Percentiles rank a stretch among this genome's conserved stretches.
Conservation (phyloP, 1,284 basidiomycete species). For the Singerocomus rubriflavus region DNA sequence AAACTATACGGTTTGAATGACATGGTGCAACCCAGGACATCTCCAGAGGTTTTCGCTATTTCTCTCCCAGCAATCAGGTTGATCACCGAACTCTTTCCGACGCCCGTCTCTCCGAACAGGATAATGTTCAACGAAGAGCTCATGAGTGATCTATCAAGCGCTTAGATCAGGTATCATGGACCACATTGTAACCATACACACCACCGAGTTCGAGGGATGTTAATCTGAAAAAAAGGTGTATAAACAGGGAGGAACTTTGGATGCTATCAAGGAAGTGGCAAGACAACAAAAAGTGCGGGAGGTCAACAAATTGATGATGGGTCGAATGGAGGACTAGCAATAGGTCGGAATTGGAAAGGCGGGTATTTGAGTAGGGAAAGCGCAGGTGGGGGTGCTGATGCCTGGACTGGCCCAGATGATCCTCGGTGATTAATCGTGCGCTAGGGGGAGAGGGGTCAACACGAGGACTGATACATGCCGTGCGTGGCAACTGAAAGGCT, state of each 20-base stretch:
- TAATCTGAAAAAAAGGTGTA: neutral
- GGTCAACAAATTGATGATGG: neutral
- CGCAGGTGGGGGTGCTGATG: too few species aligned
- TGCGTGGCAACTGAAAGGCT: neutral
- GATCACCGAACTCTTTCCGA: constrained; percentile 34
- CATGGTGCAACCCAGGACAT: constrained; percentile 30
- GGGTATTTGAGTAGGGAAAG: too few species aligned
- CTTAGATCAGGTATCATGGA: constrained; percentile 19
- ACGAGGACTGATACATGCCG: too few species aligned
- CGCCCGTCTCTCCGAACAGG: constrained; percentile 33
- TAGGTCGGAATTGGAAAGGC: neutral
- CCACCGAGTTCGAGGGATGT: constrained; percentile 4
- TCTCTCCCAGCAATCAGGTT: constrained; percentile 30
- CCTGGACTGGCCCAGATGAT: too few species aligned
- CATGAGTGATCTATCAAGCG: constrained; percentile 17
- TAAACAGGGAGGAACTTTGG: neutral
- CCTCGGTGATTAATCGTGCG: too few species aligned
- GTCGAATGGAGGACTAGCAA: neutral
- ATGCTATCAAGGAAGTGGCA: neutral
- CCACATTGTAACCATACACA: constrained; percentile 8
- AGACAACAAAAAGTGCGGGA: neutral
- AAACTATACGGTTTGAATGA: constrained; percentile 27
- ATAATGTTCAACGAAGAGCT: constrained; percentile 29
- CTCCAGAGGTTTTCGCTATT: constrained; percentile 26
- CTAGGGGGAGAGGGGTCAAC: too few species aligned